phyloP scores from a whole-genome alignment of 23 red algal genomes.

The Pyropia yezoensis region DNA sequence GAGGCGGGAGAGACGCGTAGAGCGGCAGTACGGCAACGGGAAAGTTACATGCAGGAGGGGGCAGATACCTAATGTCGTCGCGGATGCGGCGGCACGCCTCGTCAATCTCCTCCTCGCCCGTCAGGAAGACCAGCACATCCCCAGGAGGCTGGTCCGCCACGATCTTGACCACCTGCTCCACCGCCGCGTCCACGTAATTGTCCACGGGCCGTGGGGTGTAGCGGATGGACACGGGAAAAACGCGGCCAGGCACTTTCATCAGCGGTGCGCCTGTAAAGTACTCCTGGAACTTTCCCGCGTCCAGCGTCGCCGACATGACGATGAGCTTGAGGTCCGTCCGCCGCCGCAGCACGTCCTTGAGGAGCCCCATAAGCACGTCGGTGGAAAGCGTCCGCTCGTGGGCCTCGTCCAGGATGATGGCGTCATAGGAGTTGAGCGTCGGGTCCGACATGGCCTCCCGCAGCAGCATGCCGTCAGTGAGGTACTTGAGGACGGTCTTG shows the following conservation, averaged over 20 bases:
- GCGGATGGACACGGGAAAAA: constrained; percentile 75
- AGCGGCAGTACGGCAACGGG: constrained; percentile 73
- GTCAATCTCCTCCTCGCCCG: constrained; percentile 98
- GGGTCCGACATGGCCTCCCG: constrained; percentile 83
- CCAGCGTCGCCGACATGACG: constrained; percentile 92
- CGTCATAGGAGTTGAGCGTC: constrained; percentile 39
- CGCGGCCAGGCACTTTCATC: constrained; percentile 77
- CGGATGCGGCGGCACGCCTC: constrained; percentile 45
- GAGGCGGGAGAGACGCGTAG: constrained; percentile 71
- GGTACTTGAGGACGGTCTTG: constrained; percentile 75
- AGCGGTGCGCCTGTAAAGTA: constrained; percentile 86
- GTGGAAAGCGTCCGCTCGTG: constrained; percentile 96
- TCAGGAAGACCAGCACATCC: constrained; percentile 89
- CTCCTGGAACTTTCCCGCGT: constrained; percentile 70
- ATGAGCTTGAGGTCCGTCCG: constrained; percentile 73
- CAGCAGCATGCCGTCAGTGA: constrained; percentile 98
- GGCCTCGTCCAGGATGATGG: constrained; percentile 89
- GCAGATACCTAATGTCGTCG: constrained; percentile 11
- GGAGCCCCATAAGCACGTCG: constrained; percentile 92
- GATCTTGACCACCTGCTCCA: constrained; percentile 58
- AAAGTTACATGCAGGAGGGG: too few relatives aligned
- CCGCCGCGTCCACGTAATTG: constrained; percentile 80
- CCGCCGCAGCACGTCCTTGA: constrained; percentile 54
- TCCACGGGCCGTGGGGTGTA: constrained; percentile 60
- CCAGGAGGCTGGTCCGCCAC: constrained; percentile 59